Evolutionary conservation across 2,329 filamentous ascomycete genomes (phyloP).

Genomic region (Plenodomus biglobosus): DNA sequence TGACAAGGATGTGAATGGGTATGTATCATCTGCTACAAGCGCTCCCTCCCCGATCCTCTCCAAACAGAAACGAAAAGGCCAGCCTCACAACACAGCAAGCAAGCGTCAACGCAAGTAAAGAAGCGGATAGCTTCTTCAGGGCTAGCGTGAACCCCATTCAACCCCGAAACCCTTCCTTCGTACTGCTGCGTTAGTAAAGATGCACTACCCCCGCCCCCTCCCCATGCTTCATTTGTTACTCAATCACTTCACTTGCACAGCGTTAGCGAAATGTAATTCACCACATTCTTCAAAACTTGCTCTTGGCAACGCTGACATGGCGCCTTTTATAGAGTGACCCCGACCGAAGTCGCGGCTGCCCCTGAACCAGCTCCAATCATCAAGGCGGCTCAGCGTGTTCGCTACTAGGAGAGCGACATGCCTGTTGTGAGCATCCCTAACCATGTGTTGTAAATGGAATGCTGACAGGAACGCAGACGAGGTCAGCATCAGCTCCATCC

Average conservation of each 20-base stretch:
- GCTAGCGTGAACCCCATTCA: constrained; percentile 1
- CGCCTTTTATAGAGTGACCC: constrained; percentile 13
- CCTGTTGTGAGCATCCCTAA: not conserved
- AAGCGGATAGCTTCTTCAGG: too few species aligned
- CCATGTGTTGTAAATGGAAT: not conserved
- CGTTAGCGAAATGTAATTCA: constrained; percentile 35
- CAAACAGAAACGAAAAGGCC: constrained; percentile 26
- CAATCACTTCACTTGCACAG: constrained; percentile 22
- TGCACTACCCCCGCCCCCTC: constrained; percentile 4
- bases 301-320: constrained; percentile 11
- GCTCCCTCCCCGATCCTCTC: constrained; percentile 23
- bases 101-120: constrained; percentile 34
- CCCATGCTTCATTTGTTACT: constrained; percentile 18
- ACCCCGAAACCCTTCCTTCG: constrained; percentile 5
- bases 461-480: not conserved
- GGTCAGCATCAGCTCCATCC: not conserved
- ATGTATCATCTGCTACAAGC: constrained; percentile 41
- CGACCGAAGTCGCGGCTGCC: constrained; percentile 9
- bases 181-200: not conserved
- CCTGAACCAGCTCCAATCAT: constrained; percentile 3
- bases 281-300: constrained; percentile 20
- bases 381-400: constrained; percentile 17
- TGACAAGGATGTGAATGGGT: constrained; percentile 83
- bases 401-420: constrained; percentile 12
- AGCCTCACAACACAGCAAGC: constrained; percentile 39